Base-by-base conservation (phyloP, 176 grass and related monocot species). In the Oryza meridionalis region DNA sequence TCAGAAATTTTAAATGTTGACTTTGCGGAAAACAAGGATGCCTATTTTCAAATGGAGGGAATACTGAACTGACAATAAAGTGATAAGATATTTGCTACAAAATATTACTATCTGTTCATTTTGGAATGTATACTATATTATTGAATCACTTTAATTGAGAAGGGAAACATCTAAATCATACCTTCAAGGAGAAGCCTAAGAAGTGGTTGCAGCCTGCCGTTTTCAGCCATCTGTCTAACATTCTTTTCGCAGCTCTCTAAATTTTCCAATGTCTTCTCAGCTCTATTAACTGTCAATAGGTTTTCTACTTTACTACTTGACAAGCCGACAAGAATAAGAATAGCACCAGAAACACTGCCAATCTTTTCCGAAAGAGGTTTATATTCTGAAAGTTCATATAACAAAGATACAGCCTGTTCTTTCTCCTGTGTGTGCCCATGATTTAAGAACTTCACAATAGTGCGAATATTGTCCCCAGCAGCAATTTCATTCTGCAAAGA, bases 191-290 rank as follows among this genome's bases (percentile, higher is more conserved):
- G 92, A 65, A 94, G 88, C 31, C 85, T 92, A 65, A 98, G 91
- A 86, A 98, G 91, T 38, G 96, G 96, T 58, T 90, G 93, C 73
- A 98, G 76, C 85, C 92, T 84, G 65, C 95, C 92, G 81, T 91
- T 98, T 88, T 98, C 95, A 80, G 95, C 92, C 96, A 98, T 98
- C 72, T 93, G 90, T 77, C 93, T 95, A 82, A 98, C 96, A 95
- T 98, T 98, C 77, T 90, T 91, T 86, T 98, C 96, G 71, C 84
- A 98, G 27, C 79, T 91, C 84, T 92, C 96, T 67, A 95, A 85
- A 88, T 98, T 98, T 62, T 93, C 85, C 32, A 98, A 83, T 77
- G 85, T 95, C 42, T 88, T 93, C 32, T 95, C 92, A 82, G 96
- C 89, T 86, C 66, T 93, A 82, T 93, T 91, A 76, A 98, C 61